These are phyloP conservation scores for Leucogyrophana mollusca DNA, from an alignment of 768 basidiomycete species.

Conservation along the genomic window DNA sequence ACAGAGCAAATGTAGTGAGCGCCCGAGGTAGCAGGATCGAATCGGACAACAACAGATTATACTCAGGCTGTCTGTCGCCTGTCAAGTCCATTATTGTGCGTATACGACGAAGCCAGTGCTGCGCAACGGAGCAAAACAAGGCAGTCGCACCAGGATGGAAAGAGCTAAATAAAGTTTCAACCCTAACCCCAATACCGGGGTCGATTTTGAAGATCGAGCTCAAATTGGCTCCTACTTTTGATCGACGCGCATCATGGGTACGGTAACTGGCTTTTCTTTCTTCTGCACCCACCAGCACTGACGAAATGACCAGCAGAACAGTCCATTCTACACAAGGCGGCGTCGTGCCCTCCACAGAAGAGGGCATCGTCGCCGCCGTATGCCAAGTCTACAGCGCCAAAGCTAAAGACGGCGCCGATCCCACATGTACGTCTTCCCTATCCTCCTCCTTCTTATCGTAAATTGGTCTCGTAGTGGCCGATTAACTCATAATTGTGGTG, in stretches of 20 bases:
- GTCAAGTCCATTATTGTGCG: too few species aligned
- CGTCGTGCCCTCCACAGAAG: background rate
- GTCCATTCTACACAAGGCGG: background rate
- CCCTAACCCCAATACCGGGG: background rate
- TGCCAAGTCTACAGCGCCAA: background rate
- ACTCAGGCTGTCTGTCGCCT: too few species aligned
- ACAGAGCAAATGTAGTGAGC: too few species aligned
- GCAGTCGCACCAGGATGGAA: too few species aligned
- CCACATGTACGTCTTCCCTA: conserved; percentile 1
- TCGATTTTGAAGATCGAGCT: background rate
- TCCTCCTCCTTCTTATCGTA: conserved; percentile 6
- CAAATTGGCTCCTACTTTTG: background rate
- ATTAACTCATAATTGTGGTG: conserved; percentile 30
- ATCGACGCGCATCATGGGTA: background rate
- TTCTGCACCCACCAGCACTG: too few species aligned
- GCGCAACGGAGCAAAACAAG: too few species aligned
- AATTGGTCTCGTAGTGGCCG: conserved; percentile 34
- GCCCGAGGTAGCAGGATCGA: too few species aligned
- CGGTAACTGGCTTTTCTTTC: background rate
- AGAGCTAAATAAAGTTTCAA: too few species aligned
- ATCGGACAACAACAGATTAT: too few species aligned
- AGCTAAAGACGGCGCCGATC: background rate
- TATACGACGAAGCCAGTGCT: too few species aligned
- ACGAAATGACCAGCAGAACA: too few species aligned
- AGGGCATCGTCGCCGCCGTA: background rate